These are phyloP conservation scores for Eimeria praecox DNA, from an alignment of 169 alveolate genomes.

Conservation along the genomic window DNA sequence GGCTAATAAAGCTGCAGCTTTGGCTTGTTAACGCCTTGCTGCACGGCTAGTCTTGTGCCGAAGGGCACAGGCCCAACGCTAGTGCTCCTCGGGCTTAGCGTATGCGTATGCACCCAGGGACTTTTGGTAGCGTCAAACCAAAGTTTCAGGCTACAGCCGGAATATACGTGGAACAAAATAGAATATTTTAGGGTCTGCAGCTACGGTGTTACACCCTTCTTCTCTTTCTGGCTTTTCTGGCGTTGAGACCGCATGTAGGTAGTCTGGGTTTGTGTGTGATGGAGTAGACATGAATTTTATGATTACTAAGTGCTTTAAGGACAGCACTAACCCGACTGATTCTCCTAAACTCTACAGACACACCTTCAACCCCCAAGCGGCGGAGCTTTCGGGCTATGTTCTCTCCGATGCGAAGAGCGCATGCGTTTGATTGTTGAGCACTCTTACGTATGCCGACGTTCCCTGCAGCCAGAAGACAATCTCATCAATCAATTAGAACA, in stretches of 20 bases:
- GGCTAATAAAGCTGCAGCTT: too few relatives aligned
- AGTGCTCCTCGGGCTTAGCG: too few relatives aligned
- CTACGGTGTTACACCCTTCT: conserved; percentile 87
- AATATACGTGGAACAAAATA: not conserved
- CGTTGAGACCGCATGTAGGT: conserved; percentile 88
- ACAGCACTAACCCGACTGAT: conserved; percentile 90
- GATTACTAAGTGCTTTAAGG: conserved; percentile 92
- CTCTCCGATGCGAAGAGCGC: conserved; percentile 92
- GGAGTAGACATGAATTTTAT: conserved; percentile 89
- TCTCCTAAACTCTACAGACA: conserved; percentile 91
- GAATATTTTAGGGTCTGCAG: not conserved
- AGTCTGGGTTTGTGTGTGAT: conserved; percentile 92
- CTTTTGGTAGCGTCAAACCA: not conserved
- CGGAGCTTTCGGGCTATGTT: conserved; percentile 92
- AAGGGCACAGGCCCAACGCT: too few relatives aligned
- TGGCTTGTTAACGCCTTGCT: too few relatives aligned
- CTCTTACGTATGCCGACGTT: conserved; percentile 91
- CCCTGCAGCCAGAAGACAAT: conserved; percentile 86
- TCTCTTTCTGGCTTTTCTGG: conserved; percentile 91
- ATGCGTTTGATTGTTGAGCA: conserved; percentile 90
- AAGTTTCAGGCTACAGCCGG: not conserved
- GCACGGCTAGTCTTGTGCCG: too few relatives aligned
- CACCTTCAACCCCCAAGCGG: conserved; percentile 90
- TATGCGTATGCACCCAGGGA: not conserved
- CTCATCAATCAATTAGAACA: not conserved